Evolutionary conservation across 2,329 filamentous ascomycete species (phyloP).

Genomic region (Pyricularia sp.): DNA sequence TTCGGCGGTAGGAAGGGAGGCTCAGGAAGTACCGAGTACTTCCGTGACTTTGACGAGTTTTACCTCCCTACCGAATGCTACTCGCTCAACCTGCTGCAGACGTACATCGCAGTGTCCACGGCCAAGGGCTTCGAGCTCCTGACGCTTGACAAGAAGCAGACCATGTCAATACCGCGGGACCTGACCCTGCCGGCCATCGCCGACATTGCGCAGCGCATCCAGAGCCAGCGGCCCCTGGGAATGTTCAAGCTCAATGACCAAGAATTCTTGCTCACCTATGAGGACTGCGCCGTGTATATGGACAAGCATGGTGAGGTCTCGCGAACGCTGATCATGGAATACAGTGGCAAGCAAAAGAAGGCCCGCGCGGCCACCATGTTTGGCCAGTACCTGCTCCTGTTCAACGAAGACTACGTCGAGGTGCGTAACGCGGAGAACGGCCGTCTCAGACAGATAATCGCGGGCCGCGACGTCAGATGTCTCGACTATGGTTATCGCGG

Average conservation of each 20-base stretch:
- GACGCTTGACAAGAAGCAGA: conserved; percentile 93
- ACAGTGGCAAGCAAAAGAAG: conserved; percentile 76
- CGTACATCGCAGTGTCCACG: conserved; percentile 83
- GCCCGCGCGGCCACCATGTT: conserved; percentile 82
- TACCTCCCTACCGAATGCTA: conserved; percentile 95
- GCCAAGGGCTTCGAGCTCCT: conserved; percentile 91
- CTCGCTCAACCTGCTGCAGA: conserved; percentile 92
- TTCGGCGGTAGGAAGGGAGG: conserved; percentile 49
- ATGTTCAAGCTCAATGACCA: conserved; percentile 94
- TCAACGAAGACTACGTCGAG: conserved; percentile 95
- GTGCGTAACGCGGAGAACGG: conserved; percentile 96
- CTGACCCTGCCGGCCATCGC: conserved; percentile 68
- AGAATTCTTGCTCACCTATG: conserved; percentile 88
- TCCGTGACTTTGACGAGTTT: conserved; percentile 97
- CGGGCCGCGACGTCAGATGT: conserved; percentile 80
- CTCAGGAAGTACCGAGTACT: conserved; percentile 78
- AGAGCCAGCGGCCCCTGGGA: conserved; percentile 74
- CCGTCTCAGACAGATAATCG: conserved; percentile 84
- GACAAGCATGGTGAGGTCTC: conserved; percentile 97
- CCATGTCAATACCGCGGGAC: conserved; percentile 80
- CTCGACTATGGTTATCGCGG: conserved; percentile 74
- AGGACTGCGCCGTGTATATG: conserved; percentile 94
- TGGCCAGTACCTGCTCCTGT: conserved; percentile 83
- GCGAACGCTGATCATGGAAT: conserved; percentile 94
- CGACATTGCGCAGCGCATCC: conserved; percentile 77